Base-by-base conservation (phyloP, 768 basidiomycete species). In the Calocybe gangraenosa region DNA sequence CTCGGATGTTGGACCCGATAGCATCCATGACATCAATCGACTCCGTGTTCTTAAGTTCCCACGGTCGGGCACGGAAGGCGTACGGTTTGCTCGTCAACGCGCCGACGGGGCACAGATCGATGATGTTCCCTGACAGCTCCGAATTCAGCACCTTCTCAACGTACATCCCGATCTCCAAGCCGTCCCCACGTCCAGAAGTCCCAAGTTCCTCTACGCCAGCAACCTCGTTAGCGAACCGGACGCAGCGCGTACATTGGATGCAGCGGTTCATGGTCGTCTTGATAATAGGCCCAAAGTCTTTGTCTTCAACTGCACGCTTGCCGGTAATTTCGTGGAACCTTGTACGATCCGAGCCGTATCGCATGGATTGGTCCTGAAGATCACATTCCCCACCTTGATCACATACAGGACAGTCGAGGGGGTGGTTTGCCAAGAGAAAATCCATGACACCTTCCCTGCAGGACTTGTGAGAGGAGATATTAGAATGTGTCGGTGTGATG, bases 361-460 rank as follows among this genome's bases (percentile, higher is more conserved):
- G 87, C 93, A 98, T 98, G 11, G 95, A 95, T 66, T 97, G 95
- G 68, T 97, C 95, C 71, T 98, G 95, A 7, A 97, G 78, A 64
- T 97, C 94, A 64, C 94, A 99, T 76, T 97, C 94, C 47, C 96
- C 95, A 62, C 94, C 95, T 68, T 98, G 94, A 63, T 99, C 96
- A 58, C 96, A 99, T 52, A 98, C 88, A 17, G 96, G 96, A 67
- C 96, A 99, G 64, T 99, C 96, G 45, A 99, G 77, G 2, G 96
- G 96, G 59, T 99, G 96, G 67, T 99, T 98, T 47, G 95, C 82
- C 49, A 98, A 82, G 31, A 98, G 76, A 68, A 98, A 96, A 61
- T 98, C 96, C 96, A 99, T 98, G 48, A 98, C 95, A 40, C 96
- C 96, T 66, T 96, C 93, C 17, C 93, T 89, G 56, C 20, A 58